Evolutionary conservation across 2,329 filamentous ascomycete genomes (phyloP), one percentile per base, ranked within the genome.

Genomic region (Dactylellina sp.): DNA sequence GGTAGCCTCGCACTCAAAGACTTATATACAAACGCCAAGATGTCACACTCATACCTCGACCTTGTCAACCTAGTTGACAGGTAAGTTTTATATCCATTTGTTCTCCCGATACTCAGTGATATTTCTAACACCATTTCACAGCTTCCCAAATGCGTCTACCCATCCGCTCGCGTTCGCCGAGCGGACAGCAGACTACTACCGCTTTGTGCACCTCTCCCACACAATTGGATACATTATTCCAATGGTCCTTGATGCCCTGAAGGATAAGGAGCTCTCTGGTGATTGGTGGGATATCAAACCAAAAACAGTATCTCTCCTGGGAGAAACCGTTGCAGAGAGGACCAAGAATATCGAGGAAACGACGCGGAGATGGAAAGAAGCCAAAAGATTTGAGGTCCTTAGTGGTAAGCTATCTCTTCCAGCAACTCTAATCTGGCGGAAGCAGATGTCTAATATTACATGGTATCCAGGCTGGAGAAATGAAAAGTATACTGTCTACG

Each of bases 401-500:
- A 53, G 52, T 7, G 77, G 70, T 74, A 66, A 7, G 47, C 7
- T 28, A n/a, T 7, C 16, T 24, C 25, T 42, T n/a, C 16, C 35
- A 7, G 35, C 4, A 6, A 25, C 28, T 14, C 20, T 12, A 50
- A 12, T 18, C 2, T 35, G 11, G 7, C 46, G 9, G 7, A 11
- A 28, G 25, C 9, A 37, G 46, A 55, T 62, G 9, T 3, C n/a
- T n/a, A 20, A 39, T 40, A 32, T 32, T 9, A 32, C 9, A 4
- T 32, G 7, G 16, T n/a, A 28, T 39, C 6, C 16, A 16, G 90
- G 91, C 71, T 97, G 93, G 93, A 86, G 92, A 44, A 83, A 91
- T 78, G 93, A 97, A 81, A 82, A 88, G 14, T 96, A 92, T 83
- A 89, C 92, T 0, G 87, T 96, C 6, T 95, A 92, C 78, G 87